Percentiles rank a stretch among this genome's conserved stretches.
Conservation (phyloP, 495 filamentous ascomycete species). For the Neurospora sp. region DNA sequence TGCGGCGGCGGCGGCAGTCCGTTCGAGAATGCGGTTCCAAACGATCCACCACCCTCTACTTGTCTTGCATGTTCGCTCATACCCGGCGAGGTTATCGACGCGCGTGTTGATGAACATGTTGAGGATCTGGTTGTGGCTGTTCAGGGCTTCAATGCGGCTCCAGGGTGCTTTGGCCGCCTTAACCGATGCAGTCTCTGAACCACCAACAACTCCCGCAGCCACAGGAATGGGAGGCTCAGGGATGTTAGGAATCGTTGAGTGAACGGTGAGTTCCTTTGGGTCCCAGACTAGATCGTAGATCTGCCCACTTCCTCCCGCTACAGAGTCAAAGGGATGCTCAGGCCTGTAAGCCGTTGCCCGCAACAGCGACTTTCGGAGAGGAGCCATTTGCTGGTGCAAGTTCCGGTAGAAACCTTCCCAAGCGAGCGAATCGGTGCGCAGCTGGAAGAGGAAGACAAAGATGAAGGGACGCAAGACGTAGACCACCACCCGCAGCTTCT, state of each 20-base stretch:
- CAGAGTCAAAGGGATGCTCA: slow-evolving; percentile 26
- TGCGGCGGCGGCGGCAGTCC: slow-evolving; percentile 7
- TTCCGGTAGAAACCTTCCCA: slow-evolving; percentile 65
- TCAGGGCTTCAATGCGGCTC: slow-evolving; percentile 83
- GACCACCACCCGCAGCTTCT: slow-evolving; percentile 61
- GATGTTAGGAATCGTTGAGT: slow-evolving; percentile 84
- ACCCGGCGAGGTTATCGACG: slow-evolving; percentile 40
- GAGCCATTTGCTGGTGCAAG: slow-evolving; percentile 70
- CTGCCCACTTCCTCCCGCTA: slow-evolving; percentile 28
- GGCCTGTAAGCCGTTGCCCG: slow-evolving; percentile 51
- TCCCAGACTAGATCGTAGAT: slow-evolving; percentile 88
- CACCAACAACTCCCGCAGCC: background rate
- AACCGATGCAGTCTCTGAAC: background rate
- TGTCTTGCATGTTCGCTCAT: slow-evolving; percentile 87
- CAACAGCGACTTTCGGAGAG: slow-evolving; percentile 62
- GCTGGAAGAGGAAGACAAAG: slow-evolving; percentile 79
- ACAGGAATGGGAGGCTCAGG: slow-evolving; percentile 43
- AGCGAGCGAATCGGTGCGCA: slow-evolving; percentile 53
- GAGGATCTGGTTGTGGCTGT: slow-evolving; percentile 78
- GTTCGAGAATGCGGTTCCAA: slow-evolving; percentile 65
- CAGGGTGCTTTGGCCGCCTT: slow-evolving; percentile 30
- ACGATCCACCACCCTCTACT: slow-evolving; percentile 93
- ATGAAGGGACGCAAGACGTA: slow-evolving; percentile 75
- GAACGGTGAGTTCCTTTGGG: slow-evolving; percentile 60
- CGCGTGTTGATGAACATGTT: slow-evolving; percentile 59